A percentile compares a stretch with the other conserved stretches of the same genome.
These are phyloP conservation scores for Macrolepiota albuminosa DNA, from an alignment of 768 basidiomycete genomes.

Conservation along the genomic window DNA sequence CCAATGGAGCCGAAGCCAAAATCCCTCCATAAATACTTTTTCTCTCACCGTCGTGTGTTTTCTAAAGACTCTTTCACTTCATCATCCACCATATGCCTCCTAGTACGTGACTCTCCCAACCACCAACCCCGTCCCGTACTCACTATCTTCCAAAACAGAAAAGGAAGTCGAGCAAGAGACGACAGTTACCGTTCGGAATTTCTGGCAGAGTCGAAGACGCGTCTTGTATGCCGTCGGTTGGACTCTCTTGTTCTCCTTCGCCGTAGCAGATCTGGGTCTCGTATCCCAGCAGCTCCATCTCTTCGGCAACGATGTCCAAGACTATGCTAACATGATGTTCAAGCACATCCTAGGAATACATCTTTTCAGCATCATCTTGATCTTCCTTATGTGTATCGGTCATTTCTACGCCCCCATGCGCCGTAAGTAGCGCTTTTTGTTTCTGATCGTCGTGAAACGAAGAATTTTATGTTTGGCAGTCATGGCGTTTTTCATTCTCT, in stretches of 20 bases:
- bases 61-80: neutral
- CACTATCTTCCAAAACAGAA: neutral
- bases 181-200: neutral
- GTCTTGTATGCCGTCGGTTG: neutral
- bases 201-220: conserved; percentile 1
- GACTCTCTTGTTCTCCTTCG: conserved; percentile 2
- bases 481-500: conserved; percentile 7
- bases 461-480: neutral
- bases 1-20: neutral
- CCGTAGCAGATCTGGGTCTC: conserved; percentile 1
- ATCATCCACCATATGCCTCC: neutral
- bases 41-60: neutral
- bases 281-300: conserved; percentile 10
- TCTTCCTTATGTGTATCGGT: conserved; percentile 11
- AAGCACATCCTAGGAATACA: conserved; percentile 12
- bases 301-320: conserved; percentile 4
- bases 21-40: neutral
- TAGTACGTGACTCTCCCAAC: neutral
- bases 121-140: neutral
- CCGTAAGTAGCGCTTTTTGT: conserved; percentile 1
- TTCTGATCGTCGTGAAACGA: neutral
- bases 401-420: conserved; percentile 6
- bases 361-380: conserved; percentile 7
- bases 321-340: conserved; percentile 13
- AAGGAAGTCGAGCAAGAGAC: conserved; percentile 3